Evolutionary conservation across 257 asterid species (phyloP).

Genomic region (Salvia miltiorrhiza): DNA sequence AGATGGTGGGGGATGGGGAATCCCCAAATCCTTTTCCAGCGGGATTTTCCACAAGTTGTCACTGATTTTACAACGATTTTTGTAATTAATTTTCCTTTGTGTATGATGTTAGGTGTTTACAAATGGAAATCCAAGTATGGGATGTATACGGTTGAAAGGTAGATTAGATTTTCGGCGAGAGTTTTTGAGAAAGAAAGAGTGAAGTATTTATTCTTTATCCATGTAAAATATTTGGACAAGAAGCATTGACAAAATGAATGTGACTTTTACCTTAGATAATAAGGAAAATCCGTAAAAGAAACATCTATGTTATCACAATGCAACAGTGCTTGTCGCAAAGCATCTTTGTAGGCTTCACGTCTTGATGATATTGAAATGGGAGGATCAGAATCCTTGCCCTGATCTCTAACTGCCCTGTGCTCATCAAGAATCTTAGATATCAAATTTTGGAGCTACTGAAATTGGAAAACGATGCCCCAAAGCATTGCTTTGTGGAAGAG

Average conservation of each 20-base stretch:
- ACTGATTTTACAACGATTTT: too few species aligned
- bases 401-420: constrained; percentile 46
- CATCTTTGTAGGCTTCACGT: constrained; percentile 70
- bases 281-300: constrained; percentile 79
- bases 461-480: constrained; percentile 51
- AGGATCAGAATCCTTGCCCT: constrained; percentile 51
- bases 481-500: constrained; percentile 39
- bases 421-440: constrained; percentile 51
- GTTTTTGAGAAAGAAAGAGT: too few species aligned
- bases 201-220: background rate
- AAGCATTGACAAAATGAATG: background rate
- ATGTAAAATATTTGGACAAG: background rate
- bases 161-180: too few species aligned
- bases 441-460: constrained; percentile 51
- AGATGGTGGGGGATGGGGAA: too few species aligned
- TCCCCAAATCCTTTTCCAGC: too few species aligned
- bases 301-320: constrained; percentile 54
- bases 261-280: constrained; percentile 67
- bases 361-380: constrained; percentile 52
- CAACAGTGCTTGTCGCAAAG: constrained; percentile 55
- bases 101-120: too few species aligned
- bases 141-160: too few species aligned
- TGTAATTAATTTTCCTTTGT: too few species aligned
- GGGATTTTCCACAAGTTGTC: too few species aligned
- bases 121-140: too few species aligned